Base-by-base conservation (phyloP, 1,139 yeast genomes). In the Candida labiduridarum region DNA sequence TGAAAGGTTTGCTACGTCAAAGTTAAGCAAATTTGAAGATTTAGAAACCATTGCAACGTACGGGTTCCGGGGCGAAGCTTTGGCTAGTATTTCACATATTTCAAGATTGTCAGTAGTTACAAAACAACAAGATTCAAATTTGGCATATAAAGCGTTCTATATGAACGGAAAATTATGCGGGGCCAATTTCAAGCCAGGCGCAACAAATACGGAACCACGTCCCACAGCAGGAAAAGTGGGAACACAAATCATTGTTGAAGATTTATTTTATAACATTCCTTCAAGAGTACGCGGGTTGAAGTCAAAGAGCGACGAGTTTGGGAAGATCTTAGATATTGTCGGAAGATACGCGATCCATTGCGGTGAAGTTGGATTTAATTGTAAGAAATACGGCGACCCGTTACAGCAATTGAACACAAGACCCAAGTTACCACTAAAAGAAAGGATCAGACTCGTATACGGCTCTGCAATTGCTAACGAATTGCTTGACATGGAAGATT, bases 151-250 rank as follows among this genome's bases (percentile, higher is more conserved):
- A 56, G 89, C 87, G 0, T 72, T 68, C 25, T 92, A 85, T 61
- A 54, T 77, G 1, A 84, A 84, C 53, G 97, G 97, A 1, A 76
- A 73, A 40, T 65, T 88, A 56, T 70, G 71, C 14, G 70, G 73
- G 0, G 59, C 72, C 9, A 72, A 68, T 50, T 76, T 71, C 60
- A 72, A 67, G 52, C 52, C 54, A 2, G 54, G 66, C 1, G 43
- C 46, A 1, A 46, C 35, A 2, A 35, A 25, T 15, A 48, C 63
- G 8, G 82, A 78, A 0, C 89, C 95, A 0, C 80, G 80, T 55
- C 91, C 97, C 0, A 77, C 82, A 1, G 99, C 99, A 0, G 98
- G 98, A 0, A 85, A 82, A 53, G 79, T 78, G 44, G 99, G 99
- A 0, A 94, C 99, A 0, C 91, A 86, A 54, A 80, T 95, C 39